phyloP scores from a whole-genome alignment of 2,329 filamentous ascomycete genomes.

The Penicillium sp. region DNA sequence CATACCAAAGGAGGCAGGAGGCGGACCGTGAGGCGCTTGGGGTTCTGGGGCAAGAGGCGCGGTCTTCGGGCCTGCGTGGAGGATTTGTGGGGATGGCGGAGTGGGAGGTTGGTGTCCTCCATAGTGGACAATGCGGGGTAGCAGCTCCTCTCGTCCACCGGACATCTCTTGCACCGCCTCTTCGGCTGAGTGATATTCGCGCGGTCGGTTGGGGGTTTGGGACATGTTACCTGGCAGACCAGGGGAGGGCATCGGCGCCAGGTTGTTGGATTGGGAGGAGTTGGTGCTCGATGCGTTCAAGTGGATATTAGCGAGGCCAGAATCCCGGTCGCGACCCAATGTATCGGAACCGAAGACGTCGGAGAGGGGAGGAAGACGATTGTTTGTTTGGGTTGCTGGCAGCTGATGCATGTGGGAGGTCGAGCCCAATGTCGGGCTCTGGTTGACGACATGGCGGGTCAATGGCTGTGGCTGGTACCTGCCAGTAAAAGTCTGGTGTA shows the following conservation, averaged over 20 bases:
- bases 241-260: conserved; percentile 73
- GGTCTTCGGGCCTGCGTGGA: conserved; percentile 31
- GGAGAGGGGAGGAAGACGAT: conserved; percentile 87
- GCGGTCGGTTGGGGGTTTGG: conserved; percentile 60
- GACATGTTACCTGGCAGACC: conserved; percentile 58
- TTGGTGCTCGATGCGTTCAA: conserved; percentile 61
- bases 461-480: conserved; percentile 74
- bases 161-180: conserved; percentile 89
- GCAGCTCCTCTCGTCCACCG: conserved; percentile 84
- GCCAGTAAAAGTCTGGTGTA: conserved; percentile 93
- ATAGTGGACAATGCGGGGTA: conserved; percentile 94
- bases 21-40: conserved; percentile 66
- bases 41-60: conserved; percentile 36
- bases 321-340: conserved; percentile 50
- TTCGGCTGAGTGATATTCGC: conserved; percentile 93
- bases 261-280: conserved; percentile 62
- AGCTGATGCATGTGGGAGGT: conserved; percentile 89
- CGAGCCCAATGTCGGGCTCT: conserved; percentile 76
- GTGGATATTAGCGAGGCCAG: conserved; percentile 37
- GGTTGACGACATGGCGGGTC: conserved; percentile 75
- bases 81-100: conserved; percentile 66
- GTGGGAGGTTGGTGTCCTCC: conserved; percentile 90
- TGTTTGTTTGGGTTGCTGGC: conserved; percentile 82
- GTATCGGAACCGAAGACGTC: conserved; percentile 86
- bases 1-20: conserved; percentile 46